Evolutionary conservation across 768 basidiomycete genomes (phyloP).

Genomic region (Xanthoconium stramineum): DNA sequence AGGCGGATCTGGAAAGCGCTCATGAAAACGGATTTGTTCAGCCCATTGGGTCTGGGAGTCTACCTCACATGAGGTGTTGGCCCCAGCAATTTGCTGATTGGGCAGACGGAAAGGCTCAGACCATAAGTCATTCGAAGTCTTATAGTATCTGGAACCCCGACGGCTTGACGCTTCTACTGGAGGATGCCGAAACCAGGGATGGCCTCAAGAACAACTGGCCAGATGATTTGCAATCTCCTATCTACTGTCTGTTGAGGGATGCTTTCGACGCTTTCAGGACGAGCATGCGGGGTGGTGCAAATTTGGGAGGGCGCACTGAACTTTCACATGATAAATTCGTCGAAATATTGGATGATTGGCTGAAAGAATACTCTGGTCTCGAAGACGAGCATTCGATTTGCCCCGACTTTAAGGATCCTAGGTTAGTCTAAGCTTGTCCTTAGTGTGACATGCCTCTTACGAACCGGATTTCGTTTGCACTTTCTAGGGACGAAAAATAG

Average conservation of each 20-base stretch:
- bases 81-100: background rate
- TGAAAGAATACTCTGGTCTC: background rate
- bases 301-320: background rate
- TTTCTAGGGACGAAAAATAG: too few species aligned
- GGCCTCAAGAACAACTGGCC: background rate
- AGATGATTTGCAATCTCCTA: background rate
- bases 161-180: too few species aligned
- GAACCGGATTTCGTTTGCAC: too few species aligned
- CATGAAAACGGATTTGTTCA: conserved; percentile 3
- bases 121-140: too few species aligned
- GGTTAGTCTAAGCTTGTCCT: too few species aligned
- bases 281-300: too few species aligned
- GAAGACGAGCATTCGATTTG: background rate
- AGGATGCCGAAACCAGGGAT: background rate
- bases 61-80: conserved; percentile 8
- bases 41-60: background rate
- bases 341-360: background rate
- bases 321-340: background rate
- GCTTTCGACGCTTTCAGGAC: background rate
- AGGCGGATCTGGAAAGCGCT: background rate
- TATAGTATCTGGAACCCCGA: background rate
- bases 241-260: background rate
- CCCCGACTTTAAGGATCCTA: background rate
- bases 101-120: background rate
- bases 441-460: too few species aligned